These are phyloP conservation scores for Dissophora globulifera DNA, from an alignment of 192 early-diverging fungal genomes.

Conservation along the genomic window DNA sequence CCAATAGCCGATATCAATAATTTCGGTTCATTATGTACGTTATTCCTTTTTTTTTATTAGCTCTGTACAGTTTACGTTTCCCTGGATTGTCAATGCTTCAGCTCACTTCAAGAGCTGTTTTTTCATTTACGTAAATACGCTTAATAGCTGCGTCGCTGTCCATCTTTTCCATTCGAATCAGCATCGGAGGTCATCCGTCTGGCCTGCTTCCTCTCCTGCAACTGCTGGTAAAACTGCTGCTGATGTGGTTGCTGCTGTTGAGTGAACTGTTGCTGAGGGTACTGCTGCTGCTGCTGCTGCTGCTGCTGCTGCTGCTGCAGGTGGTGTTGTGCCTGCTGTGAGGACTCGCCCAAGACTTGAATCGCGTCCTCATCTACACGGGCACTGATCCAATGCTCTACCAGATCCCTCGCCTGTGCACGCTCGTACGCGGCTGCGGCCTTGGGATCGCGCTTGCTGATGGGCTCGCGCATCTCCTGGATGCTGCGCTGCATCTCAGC, in stretches of 20 bases:
- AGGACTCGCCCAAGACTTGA: not conserved
- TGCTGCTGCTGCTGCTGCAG: not conserved
- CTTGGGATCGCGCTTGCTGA: slow-evolving; percentile 1
- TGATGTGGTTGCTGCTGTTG: no score
- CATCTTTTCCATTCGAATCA: no score
- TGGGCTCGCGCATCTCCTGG: slow-evolving; percentile 5
- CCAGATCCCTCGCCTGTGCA: not conserved
- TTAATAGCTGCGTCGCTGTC: no score
- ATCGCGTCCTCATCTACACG: not conserved
- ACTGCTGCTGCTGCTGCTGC: not conserved
- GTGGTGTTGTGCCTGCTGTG: not conserved
- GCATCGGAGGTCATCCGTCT: no score
- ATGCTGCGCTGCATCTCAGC: slow-evolving; percentile 3
- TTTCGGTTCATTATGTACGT: no score
- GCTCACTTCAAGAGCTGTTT: not conserved
- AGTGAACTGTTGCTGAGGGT: not conserved
- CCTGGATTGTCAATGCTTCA: no score
- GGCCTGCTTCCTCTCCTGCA: no score
- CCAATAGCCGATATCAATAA: no score
- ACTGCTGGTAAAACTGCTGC: no score
- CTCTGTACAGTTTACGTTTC: no score
- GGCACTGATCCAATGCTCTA: slow-evolving; percentile 5
- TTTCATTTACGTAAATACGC: not conserved
- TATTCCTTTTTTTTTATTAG: no score
- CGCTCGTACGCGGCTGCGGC: slow-evolving; percentile 5